Evolutionary conservation across 805 yeast species (phyloP), one percentile per base, ranked within the genome.

Genomic region (Saccharomyces mikatae): DNA sequence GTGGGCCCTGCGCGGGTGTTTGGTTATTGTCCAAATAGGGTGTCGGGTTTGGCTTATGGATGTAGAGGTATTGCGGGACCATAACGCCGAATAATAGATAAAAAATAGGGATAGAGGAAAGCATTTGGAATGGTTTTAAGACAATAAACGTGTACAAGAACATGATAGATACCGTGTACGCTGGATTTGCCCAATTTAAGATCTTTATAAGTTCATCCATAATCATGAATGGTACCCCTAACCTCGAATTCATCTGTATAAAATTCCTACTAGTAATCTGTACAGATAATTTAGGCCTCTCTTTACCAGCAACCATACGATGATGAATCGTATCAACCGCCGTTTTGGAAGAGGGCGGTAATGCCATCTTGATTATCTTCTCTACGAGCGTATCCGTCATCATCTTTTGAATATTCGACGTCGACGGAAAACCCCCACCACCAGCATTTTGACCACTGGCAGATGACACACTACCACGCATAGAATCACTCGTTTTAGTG

Each of bases 371-470:
- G 6, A 89, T 71, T 50, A 88, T 72, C 62, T 83, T 79, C 62
- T 89, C 96, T 59, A 89, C 78, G 53, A 89, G 69, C 53, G 83
- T 84, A 60, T 89, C 96, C 0, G 87, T 76, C 64, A 86, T 63
- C 55, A 66, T 60, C 63, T 67, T 74, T 54, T 63, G 74, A 48
- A 64, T 51, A 21, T 63, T 59, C 17, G 64, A 56, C 1, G 64
- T 41, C 55, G 47, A 14, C 56, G 31, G 26, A 55, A 9, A 41
- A 48, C 51, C 54, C 13, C 29, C 36, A 27, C 52, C 51, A 9
- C 53, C 44, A 17, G 51, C 21, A 11, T 24, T 29, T 28, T 47
- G 41, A n/a, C 22, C 41, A n/a, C 26, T 36, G 24, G 41, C 29
- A 28, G 47, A n/a, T 10, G 36, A 14, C 24, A 17, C 10, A 14